Evolutionary conservation across 2,329 filamentous ascomycete genomes (phyloP), one percentile per base, ranked within the genome.

Genomic region (Phaeosphaeriaceae sp.): DNA sequence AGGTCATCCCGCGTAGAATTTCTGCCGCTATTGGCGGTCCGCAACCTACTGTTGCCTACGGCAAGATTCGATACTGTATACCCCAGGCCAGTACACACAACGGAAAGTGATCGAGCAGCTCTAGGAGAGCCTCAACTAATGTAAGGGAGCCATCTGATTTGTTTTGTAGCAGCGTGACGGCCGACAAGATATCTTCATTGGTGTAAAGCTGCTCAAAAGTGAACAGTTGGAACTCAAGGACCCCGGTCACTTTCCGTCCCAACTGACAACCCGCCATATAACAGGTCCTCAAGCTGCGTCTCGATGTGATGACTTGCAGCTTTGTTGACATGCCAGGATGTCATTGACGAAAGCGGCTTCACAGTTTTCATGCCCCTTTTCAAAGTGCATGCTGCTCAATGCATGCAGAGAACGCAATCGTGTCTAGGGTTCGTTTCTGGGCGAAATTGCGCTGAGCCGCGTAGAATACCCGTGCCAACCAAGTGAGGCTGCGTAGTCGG

Each of bases 401-500:
- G 57, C 7, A 21, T 49, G 46, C 58, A 58, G 17, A 31, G 41
- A 55, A 57, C 52, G 47, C 31, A 52, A 33, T 36, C 36, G 41
- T 44, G 31, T 41, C 42, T 11, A 31, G 48, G 49, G 41, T 51
- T n/a, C n/a, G n/a, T 44, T 42, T 25, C 25, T 40, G 36, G 48
- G 33, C 24, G 45, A 40, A 40, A 46, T 15, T 44, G 53, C 53
- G 50, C 56, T 52, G 47, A 33, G 52, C 21, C 56, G 56, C 48
- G 27, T 50, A 54, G 48, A 49, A 41, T 20, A 53, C 44, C 68
- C 61, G 62, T 60, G 53, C 67, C 62, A 71, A 72, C 70, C 52
- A 63, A 66, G 56, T 65, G 66, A 69, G 60, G 67, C 68, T 67
- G 52, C 45, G 31, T 64, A 59, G 66, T 72, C 67, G 69, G 59